Base-by-base conservation (phyloP, 148 eudicot genomes). In the Hydrangea macrophylla region DNA sequence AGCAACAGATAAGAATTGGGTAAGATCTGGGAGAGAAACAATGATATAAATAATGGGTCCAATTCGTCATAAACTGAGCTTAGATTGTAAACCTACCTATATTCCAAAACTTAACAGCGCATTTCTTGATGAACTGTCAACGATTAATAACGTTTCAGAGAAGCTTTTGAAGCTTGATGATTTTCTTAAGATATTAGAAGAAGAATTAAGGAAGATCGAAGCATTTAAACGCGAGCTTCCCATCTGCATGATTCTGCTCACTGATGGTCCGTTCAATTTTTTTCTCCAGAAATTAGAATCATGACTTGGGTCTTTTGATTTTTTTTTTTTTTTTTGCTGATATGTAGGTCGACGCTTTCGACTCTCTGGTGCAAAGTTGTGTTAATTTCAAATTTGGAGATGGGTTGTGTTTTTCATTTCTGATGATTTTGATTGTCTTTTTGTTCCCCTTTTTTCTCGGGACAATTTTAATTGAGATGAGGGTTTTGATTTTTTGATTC, bases 211-310 rank as follows among this genome's bases (percentile, higher is more conserved):
- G 27, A 85, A 85, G 82, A 87, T 92, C 79, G 79, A 78, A 42
- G 85, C 82, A 30, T 92, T 92, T 28, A 77, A 85, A 59, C 81
- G 87, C 22, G 87, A 92, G 62, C 85, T 92, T 7, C 97, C 97
- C 60, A 84, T 88, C 40, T 81, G 65, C 80, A 78, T 83, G 85
- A 73, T 80, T 54, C 85, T 91, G 54, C n/a, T 86, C n/a, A 80
- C 67, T 26, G 87, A 91, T 64, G 97, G 97, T 91, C 39, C 0
- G 80, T 71, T 55, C 27, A 25, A 17, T 11, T 48, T 50, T 33
- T n/a, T 35, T n/a, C 20, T 40, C 65, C 24, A n/a, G n/a, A n/a
- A n/a, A n/a, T n/a, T n/a, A n/a, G n/a, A n/a, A n/a, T n/a, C n/a
- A n/a, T n/a, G n/a, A n/a, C n/a, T n/a, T n/a, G n/a, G n/a, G n/a